A percentile compares a stretch with the other conserved stretches of the same genome.
phyloP scores from a whole-genome alignment of 768 basidiomycete species.

The Suillus clintonianus region DNA sequence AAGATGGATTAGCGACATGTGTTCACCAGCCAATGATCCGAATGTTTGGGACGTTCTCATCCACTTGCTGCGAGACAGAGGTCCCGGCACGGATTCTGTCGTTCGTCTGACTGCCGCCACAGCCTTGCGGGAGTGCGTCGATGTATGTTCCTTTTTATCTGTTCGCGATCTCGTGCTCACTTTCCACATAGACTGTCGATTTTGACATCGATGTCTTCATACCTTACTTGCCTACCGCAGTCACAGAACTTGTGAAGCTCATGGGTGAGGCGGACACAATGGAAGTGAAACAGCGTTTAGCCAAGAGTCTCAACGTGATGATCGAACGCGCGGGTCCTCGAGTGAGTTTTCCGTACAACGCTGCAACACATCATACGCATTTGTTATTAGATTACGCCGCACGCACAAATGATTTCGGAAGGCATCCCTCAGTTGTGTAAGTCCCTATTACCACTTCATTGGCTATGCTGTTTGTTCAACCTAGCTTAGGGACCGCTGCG shows the following conservation, averaged over 20 bases:
- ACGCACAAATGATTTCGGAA: slow-evolving; percentile 57
- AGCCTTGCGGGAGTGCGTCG: slow-evolving; percentile 79
- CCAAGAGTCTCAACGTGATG: slow-evolving; percentile 65
- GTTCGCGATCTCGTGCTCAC: slow-evolving; percentile 1
- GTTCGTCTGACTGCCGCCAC: slow-evolving; percentile 85
- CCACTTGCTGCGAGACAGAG: slow-evolving; percentile 70
- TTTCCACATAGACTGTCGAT: slow-evolving; percentile 50
- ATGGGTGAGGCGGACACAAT: slow-evolving; percentile 72
- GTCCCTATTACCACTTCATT: slow-evolving; percentile 21
- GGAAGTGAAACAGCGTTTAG: slow-evolving; percentile 78
- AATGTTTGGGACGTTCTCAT: slow-evolving; percentile 81
- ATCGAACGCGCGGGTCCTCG: slow-evolving; percentile 50
- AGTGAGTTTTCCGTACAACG: slow-evolving; percentile 27
- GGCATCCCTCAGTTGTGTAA: slow-evolving; percentile 75
- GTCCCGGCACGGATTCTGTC: slow-evolving; percentile 75
- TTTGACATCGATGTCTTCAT: slow-evolving; percentile 66
- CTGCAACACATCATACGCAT: background rate
- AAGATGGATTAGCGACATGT: slow-evolving; percentile 79
- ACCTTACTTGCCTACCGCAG: slow-evolving; percentile 63
- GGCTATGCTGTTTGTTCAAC: slow-evolving; percentile 9
- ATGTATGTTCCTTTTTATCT: slow-evolving; percentile 56
- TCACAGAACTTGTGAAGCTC: slow-evolving; percentile 69
- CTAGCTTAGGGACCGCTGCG: slow-evolving; percentile 60
- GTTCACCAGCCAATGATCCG: slow-evolving; percentile 57
- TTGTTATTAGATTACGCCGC: slow-evolving; percentile 61